Base-by-base conservation (phyloP, 352 stramenopile genomes). In the Phytophthora aleatoria region DNA sequence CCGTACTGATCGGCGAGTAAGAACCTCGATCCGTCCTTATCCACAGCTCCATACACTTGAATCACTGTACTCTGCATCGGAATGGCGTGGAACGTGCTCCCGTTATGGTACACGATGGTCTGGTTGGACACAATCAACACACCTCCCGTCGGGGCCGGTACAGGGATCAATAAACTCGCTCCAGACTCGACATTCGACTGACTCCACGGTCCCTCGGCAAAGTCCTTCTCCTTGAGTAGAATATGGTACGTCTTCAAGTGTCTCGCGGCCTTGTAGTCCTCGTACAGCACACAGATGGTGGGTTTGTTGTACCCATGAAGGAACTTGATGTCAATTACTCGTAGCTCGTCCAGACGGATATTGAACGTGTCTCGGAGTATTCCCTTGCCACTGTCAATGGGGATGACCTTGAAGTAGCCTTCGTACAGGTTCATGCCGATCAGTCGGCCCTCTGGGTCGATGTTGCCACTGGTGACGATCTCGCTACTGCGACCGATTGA, bases 281-380 rank as follows among this genome's bases (percentile, higher is more conserved):
- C 85, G 61, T 97, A 97, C 54, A 98, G 66, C 52, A 98, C 89
- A 54, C 90, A 96, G 50, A 98, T 96, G 27, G 83, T 96, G 16
- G 89, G 87, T 62, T 94, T 93, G n/a, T 57, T 71, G 69, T 92
- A 93, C 2, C 90, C 92, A 61, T 97, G 77, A 8, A 98, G 71
- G 69, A 98, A 97, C 67, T 97, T 95, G 72, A 98, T 96, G 64
- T 98, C 93, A 55, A 98, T 91, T 48, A 98, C 90, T 42, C 93
- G 80, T 31, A 97, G 72, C 73, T 98, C 93, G 66, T 98, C 92
- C 58, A 98, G 74, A 3, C 90, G 92, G 44, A 98, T 95, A 71
- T 97, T 97, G 73, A 97, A 97, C 38, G 87, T 85, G 38, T 96
- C 88, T 42, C 84, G 84, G 11, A 97, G 74, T 30, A 88, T 79